phyloP scores from a whole-genome alignment of 106 monocot species.

The Platanthera zijinensis region DNA sequence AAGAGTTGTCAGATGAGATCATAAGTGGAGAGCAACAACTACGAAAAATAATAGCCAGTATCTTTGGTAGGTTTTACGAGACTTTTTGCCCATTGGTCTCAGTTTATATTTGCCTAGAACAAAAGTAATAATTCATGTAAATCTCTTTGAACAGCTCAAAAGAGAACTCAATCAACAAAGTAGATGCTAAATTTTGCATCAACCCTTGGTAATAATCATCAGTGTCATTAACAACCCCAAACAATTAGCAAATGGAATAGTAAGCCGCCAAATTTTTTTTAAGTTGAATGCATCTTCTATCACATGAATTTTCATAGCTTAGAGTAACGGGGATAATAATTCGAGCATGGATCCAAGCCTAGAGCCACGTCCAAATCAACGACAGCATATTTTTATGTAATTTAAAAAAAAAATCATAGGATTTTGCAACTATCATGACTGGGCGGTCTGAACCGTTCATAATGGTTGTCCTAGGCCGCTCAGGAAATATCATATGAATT shows the following conservation, averaged over 20 bases:
- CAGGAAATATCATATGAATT: not conserved
- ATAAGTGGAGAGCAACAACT: not conserved
- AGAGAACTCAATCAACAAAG: not conserved
- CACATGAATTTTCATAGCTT: not conserved
- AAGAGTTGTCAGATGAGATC: not conserved
- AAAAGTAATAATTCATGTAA: not conserved
- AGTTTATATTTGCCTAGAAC: not conserved
- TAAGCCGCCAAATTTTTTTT: not conserved
- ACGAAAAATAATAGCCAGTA: not conserved
- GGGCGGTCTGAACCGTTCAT: no score
- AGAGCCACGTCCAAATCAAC: no score
- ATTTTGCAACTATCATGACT: no score
- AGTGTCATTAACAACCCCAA: not conserved
- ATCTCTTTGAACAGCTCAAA: not conserved
- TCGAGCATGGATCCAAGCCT: no score
- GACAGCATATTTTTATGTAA: no score
- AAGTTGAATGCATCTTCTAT: not conserved
- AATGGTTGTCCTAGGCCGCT: no score
- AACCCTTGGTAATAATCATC: not conserved
- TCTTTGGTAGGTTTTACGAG: not conserved
- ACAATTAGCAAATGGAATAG: not conserved
- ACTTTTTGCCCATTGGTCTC: not conserved
- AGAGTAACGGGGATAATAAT: no score
- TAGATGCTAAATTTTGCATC: not conserved
- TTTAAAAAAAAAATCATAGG: no score